A percentile compares a stretch with the other conserved stretches of the same genome.
Evolutionary conservation across 257 asterid genomes (phyloP).

Genomic region (Solanum appendiculatum): DNA sequence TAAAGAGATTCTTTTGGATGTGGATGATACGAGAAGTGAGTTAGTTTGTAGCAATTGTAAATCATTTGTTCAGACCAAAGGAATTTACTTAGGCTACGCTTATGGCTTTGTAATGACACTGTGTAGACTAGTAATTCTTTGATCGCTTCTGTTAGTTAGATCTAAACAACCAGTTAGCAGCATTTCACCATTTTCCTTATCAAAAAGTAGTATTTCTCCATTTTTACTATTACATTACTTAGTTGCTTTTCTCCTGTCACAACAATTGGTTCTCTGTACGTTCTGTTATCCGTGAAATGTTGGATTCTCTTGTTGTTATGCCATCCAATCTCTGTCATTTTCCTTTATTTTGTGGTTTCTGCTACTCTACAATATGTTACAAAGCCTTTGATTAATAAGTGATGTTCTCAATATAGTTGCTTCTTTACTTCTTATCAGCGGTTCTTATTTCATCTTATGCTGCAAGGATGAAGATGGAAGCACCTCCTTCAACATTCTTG

Average conservation of each 20-base stretch:
- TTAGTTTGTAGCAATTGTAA: background rate
- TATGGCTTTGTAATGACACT: background rate
- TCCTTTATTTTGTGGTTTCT: background rate
- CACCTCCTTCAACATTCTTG: slow-evolving; percentile 23
- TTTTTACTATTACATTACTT: background rate
- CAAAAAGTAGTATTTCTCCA: background rate
- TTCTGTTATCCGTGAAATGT: background rate
- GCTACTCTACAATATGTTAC: background rate
- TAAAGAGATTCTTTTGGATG: background rate
- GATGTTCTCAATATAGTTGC: background rate
- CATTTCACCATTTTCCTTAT: background rate
- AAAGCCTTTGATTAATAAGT: background rate
- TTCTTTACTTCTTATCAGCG: background rate
- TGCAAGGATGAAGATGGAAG: slow-evolving; percentile 47
- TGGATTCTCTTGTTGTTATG: background rate
- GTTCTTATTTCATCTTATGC: background rate
- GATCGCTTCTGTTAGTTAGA: background rate
- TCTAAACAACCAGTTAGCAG: background rate
- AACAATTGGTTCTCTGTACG: background rate
- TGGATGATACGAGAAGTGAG: background rate
- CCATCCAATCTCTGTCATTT: background rate
- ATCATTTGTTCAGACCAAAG: background rate
- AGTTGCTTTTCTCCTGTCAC: background rate
- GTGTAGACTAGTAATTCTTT: background rate
- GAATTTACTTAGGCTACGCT: background rate